A percentile compares a stretch with the other conserved stretches of the same genome.
phyloP scores from a whole-genome alignment of 2,329 filamentous ascomycete genomes.

The Colletotrichum abscissum region DNA sequence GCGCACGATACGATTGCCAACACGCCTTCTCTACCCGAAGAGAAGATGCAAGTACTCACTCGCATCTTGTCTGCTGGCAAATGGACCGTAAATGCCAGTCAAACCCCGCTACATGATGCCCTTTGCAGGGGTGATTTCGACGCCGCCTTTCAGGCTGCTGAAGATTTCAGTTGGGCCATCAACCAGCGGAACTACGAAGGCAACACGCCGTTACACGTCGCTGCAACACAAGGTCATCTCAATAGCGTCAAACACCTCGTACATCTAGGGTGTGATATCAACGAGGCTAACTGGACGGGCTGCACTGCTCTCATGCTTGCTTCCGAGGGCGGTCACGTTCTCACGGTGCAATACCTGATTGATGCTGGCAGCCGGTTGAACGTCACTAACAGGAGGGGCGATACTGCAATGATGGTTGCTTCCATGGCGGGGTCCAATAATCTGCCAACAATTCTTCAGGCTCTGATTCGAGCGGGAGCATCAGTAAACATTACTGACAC shows the following conservation, averaged over 20 bases:
- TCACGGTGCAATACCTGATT: not conserved
- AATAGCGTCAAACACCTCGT: not conserved
- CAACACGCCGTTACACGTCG: not conserved
- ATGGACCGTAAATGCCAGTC: not conserved
- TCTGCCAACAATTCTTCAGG: too few relatives aligned
- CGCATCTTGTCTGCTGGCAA: not conserved
- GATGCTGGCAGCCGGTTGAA: not conserved
- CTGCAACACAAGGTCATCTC: not conserved
- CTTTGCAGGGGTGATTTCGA: not conserved
- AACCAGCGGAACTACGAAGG: not conserved
- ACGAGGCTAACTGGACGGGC: not conserved
- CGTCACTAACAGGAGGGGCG: fast-evolving
- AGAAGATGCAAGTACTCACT: not conserved
- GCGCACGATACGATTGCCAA: not conserved
- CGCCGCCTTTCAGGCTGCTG: not conserved
- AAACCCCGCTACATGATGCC: not conserved
- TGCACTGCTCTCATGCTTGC: not conserved
- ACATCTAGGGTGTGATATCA: not conserved
- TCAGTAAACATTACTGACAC: not conserved
- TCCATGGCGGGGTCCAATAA: fast-evolving
- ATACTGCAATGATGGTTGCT: not conserved
- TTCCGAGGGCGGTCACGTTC: fast-evolving
- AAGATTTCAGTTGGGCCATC: not conserved
- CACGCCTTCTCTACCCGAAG: fast-evolving
- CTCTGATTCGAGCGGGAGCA: too few relatives aligned